Evolutionary conservation across 1,284 basidiomycete species (phyloP), one percentile per base, ranked within the genome.

Genomic region (Schizopora paradoxa): DNA sequence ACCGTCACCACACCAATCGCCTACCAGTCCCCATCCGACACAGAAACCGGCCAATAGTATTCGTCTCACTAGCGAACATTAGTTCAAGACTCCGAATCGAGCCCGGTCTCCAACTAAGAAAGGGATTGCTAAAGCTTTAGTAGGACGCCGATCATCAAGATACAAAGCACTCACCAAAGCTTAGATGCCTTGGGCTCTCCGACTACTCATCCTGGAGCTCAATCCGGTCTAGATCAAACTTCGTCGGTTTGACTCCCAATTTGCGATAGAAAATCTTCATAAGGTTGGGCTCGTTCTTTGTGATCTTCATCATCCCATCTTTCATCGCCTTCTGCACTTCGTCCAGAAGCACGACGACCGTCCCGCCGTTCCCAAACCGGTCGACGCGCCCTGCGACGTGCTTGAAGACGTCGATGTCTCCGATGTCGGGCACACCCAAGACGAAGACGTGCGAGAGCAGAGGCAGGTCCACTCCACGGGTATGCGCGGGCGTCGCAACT

Each of bases 321-420:
- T 28, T n/a, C 18, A 29, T 19, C 43, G 57, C 62, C 38, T 32
- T 42, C 41, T 55, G 55, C 22, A 53, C 54, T 31, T 62, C 63
- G 32, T 34, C 44, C 31, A 86, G 57, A 19, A 86, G 64, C 25
- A 68, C 77, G 42, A 88, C 66, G 44, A 85, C 82, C 58, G 75
- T 77, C 14, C 83, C 82, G 29, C 61, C 65, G 41, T 73, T 66
- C 34, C 82, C 80, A 58, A 86, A 84, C 43, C 86, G 73, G 11
- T 85, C 84, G 5, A 83, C 82, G 11, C 86, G 77, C n/a, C 86
- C 86, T 2, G 82, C 77, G 44, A 82, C 64, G 55, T 89, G 86
- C 52, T 81, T 56, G 58, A 88, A 89, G 38, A 66, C 68, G 57
- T 84, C 81, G 11, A 76, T 58, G 66, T 50, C 63, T 21, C 65